Evolutionary conservation across 495 filamentous ascomycete genomes (phyloP), one percentile per base, ranked within the genome.

Genomic region (Opeltia flavorubescens): DNA sequence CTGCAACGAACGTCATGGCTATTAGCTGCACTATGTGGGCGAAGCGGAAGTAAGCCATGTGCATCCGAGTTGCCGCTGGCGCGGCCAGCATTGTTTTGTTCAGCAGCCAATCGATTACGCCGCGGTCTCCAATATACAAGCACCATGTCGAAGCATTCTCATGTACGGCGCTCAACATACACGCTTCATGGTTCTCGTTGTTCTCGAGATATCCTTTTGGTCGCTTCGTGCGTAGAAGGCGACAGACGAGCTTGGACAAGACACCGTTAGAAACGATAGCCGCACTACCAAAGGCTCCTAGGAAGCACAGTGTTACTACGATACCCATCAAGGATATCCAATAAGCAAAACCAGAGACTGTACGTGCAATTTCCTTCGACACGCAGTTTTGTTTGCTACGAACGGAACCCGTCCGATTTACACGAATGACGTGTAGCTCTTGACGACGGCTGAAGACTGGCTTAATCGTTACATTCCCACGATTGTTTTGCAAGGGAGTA

Each of bases 1-100:
- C 54, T 0, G 54, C 51, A 24, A 56, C 53, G 40, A 47, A 56
- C 2, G 54, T 56, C 54, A 56, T 56, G 4, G 54, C 46, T 27
- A 54, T 27, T 9, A 56, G 15, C 17, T 54, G 51, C 5, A 48
- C 2, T 13, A 44, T 9, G 25, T 56, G 54, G 6, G 50, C 54
- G 0, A 48, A n/a, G 12, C 40, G 27, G 33, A 55, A 51, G 8
- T 40, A 48, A 0, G 20, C 4, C 6, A 15, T 35, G 1, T 17
- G 28, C 20, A 50, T 1, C n/a, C 25, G 4, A 9, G 12, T 20
- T 20, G 28, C 34, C 4, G 44, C 25, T n/a, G 48, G 49, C 11
- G 11, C 8, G 1, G 29, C 15, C 1, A 56, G n/a, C 53, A 56
- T 50, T 18, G 50, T 51, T 36, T 56, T 56, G 39, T 56, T 56